phyloP scores from a whole-genome alignment of 2,329 filamentous ascomycete genomes.

The Diaporthe helianthi region DNA sequence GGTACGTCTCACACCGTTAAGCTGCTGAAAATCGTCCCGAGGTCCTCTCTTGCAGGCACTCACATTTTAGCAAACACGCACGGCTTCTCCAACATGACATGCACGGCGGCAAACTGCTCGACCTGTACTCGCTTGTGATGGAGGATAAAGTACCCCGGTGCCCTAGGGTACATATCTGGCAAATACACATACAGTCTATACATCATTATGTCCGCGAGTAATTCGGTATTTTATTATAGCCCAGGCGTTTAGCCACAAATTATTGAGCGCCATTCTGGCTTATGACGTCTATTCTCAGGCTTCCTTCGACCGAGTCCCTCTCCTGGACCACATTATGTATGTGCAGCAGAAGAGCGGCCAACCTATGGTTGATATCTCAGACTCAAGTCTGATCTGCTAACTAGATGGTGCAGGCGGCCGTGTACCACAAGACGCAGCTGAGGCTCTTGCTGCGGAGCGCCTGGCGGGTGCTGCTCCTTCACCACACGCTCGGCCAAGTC shows the following conservation, averaged over 20 bases:
- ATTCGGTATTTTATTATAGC: too few species aligned
- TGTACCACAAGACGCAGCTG: not conserved
- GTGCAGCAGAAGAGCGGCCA: not conserved
- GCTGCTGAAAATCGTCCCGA: not conserved
- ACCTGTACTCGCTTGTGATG: not conserved
- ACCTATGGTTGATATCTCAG: not conserved
- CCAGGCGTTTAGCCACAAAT: not conserved
- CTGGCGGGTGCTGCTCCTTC: not conserved
- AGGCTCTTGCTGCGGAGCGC: not conserved
- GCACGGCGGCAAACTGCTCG: not conserved
- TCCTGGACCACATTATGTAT: not conserved
- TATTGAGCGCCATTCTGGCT: not conserved
- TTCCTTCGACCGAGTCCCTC: not conserved
- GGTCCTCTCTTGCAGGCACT: not conserved
- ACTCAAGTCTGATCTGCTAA: not conserved
- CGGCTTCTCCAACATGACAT: not conserved
- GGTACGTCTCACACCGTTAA: not conserved
- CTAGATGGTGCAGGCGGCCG: not conserved
- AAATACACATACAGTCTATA: not conserved
- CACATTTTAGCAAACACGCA: not conserved
- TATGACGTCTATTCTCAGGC: not conserved
- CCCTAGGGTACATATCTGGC: not conserved
- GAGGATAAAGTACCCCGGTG: not conserved
- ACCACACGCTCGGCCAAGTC: not conserved
- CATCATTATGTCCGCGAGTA: not conserved